Percentiles rank a stretch among this genome's conserved stretches.
Evolutionary conservation across 2,329 filamentous ascomycete genomes (phyloP).

Genomic region (Zopfia rhizophila): DNA sequence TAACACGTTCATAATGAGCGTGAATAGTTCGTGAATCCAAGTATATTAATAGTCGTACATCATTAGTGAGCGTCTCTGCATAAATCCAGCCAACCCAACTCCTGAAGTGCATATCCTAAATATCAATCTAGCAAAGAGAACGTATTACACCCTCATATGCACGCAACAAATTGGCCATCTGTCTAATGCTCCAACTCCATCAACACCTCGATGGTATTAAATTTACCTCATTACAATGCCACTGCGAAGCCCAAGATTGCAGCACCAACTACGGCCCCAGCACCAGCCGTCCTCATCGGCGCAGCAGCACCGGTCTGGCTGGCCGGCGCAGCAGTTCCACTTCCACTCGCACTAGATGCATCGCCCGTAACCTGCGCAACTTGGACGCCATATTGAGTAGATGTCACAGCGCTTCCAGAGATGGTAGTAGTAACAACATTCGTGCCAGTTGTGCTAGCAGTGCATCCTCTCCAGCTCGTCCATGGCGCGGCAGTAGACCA

Average conservation of each 20-base stretch:
- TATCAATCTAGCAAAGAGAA: too few relatives aligned
- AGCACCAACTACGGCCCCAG: constrained; percentile 31
- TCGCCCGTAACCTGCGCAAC: constrained; percentile 41
- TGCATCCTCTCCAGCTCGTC: constrained; percentile 48
- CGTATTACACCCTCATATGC: too few relatives aligned
- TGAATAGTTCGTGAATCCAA: too few relatives aligned
- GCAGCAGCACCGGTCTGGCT: constrained; percentile 21
- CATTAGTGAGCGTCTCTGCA: too few relatives aligned
- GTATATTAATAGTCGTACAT: too few relatives aligned
- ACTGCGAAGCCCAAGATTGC: constrained; percentile 35
- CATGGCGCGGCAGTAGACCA: constrained; percentile 50
- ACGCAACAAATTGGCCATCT: too few relatives aligned
- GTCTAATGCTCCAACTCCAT: too few relatives aligned
- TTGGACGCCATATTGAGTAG: constrained; percentile 43
- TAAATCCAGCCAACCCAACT: too few relatives aligned
- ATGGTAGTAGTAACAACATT: constrained; percentile 42
- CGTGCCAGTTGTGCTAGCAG: constrained; percentile 43
- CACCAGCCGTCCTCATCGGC: constrained; percentile 29
- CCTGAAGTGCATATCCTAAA: too few relatives aligned
- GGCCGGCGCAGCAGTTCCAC: constrained; percentile 6
- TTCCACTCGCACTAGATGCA: constrained; percentile 11
- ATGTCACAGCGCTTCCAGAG: constrained; percentile 31
- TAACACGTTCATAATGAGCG: too few relatives aligned
- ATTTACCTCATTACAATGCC: constrained; percentile 30
- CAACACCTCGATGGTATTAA: too few relatives aligned